Percentiles rank a stretch among this genome's conserved stretches.
Conservation (phyloP, 495 filamentous ascomycete species). For the Neurospora tetraspora region DNA sequence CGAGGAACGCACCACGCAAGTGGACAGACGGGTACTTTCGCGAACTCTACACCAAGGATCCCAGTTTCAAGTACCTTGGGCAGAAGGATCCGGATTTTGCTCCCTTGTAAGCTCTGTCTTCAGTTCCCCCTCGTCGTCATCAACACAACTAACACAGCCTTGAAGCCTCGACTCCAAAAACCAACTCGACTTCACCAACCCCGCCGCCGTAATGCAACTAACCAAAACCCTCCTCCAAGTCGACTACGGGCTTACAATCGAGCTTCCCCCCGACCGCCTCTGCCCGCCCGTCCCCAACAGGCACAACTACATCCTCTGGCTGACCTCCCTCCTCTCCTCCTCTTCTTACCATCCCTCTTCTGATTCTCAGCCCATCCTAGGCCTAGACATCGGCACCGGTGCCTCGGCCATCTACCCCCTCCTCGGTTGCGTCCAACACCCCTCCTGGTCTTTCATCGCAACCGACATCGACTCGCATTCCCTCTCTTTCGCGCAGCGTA, state of each 20-base stretch:
- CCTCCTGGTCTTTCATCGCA: conserved; percentile 59
- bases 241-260: conserved; percentile 64
- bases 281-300: conserved; percentile 84
- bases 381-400: conserved; percentile 86
- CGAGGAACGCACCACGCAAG: not conserved
- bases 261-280: conserved; percentile 66
- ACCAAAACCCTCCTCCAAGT: conserved; percentile 67
- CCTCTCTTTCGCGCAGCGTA: conserved; percentile 51
- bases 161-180: conserved; percentile 46
- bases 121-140: not conserved
- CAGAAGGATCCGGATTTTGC: conserved; percentile 23
- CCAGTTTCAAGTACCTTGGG: conserved; percentile 26
- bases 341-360: conserved; percentile 37
- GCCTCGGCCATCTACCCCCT: conserved; percentile 88
- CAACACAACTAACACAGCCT: not conserved
- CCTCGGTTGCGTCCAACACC: conserved; percentile 58
- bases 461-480: conserved; percentile 79
- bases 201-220: conserved; percentile 66
- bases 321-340: conserved; percentile 76
- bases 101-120: conserved; percentile 7
- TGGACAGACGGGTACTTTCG: conserved; percentile 27
- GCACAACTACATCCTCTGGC: conserved; percentile 85
- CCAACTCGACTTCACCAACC: conserved; percentile 74
- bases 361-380: conserved; percentile 14
- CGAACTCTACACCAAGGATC: conserved; percentile 23